A percentile compares a stretch with the other conserved stretches of the same genome.
Evolutionary conservation across 306 rosid species (phyloP).

Genomic region (Cicer cuneatum): DNA sequence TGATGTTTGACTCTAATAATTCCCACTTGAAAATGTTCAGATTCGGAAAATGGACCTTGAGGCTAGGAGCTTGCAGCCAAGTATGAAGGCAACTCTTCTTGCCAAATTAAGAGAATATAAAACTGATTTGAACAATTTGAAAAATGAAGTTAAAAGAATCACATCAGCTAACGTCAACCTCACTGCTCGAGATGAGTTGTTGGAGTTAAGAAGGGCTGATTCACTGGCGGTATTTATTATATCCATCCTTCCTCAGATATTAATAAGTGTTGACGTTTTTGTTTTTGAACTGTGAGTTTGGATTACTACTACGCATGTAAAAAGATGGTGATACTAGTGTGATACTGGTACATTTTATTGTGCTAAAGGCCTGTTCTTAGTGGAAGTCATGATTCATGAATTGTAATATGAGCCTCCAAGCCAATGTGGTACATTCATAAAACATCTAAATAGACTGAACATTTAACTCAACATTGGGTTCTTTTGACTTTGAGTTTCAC

Average conservation of each 20-base stretch:
- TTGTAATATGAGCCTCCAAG: constrained; percentile 9
- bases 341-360: constrained; percentile 18
- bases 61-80: constrained; percentile 71
- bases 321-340: constrained; percentile 23
- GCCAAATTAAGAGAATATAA: constrained; percentile 64
- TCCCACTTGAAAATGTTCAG: constrained; percentile 42
- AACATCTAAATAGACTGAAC: constrained; percentile 26
- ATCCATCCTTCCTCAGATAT: constrained; percentile 26
- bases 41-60: constrained; percentile 77
- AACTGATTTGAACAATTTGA: constrained; percentile 59
- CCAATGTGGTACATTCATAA: constrained; percentile 8
- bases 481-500: constrained; percentile 26
- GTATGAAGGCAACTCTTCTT: constrained; percentile 58
- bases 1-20: constrained; percentile 20
- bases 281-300: constrained; percentile 7
- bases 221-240: constrained; percentile 47
- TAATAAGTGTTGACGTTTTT: constrained; percentile 1
- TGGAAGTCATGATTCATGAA: constrained; percentile 14
- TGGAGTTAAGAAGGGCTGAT: constrained; percentile 60
- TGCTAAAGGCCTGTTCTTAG: constrained; percentile 17
- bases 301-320: constrained; percentile 27
- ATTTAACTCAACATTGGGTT: constrained; percentile 29
- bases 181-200: constrained; percentile 50
- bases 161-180: constrained; percentile 46
- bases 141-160: constrained; percentile 52